These are phyloP conservation scores for Tilletiaria anomala DNA, from an alignment of 1,284 basidiomycete genomes.

Conservation along the genomic window DNA sequence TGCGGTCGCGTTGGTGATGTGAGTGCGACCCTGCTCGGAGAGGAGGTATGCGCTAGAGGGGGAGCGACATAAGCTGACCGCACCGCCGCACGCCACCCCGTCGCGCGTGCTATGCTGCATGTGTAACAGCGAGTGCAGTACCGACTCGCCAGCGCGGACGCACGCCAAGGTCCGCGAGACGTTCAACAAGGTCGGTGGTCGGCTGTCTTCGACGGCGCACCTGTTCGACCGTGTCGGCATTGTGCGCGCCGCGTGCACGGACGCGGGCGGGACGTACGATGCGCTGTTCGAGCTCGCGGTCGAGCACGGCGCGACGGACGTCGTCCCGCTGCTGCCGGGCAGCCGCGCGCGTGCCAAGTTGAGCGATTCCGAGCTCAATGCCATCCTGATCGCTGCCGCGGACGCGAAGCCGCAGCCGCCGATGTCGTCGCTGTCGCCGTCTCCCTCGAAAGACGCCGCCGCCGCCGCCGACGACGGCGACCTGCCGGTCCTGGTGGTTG, in stretches of 20 bases:
- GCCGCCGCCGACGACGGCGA: neutral
- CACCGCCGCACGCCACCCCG: no score
- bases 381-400: neutral
- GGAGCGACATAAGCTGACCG: no score
- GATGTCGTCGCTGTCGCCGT: neutral
- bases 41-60: no score
- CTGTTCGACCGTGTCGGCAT: conserved; percentile 6
- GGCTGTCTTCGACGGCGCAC: conserved; percentile 7
- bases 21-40: no score
- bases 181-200: conserved; percentile 7
- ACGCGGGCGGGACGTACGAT: conserved; percentile 3
- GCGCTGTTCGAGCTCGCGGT: conserved; percentile 5
- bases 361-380: neutral
- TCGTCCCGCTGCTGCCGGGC: conserved; percentile 4
- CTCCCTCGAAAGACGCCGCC: neutral
- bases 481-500: neutral
- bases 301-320: conserved; percentile 5
- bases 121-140: conserved; percentile 6
- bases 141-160: conserved; percentile 6
- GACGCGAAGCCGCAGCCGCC: neutral
- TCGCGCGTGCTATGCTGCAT: neutral
- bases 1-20: conserved; percentile 8
- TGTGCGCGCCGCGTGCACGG: conserved; percentile 2
- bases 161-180: conserved; percentile 7
- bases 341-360: no score